Conservation (phyloP, 2,329 filamentous ascomycete genomes). For the Neocucurbitaria cava region DNA sequence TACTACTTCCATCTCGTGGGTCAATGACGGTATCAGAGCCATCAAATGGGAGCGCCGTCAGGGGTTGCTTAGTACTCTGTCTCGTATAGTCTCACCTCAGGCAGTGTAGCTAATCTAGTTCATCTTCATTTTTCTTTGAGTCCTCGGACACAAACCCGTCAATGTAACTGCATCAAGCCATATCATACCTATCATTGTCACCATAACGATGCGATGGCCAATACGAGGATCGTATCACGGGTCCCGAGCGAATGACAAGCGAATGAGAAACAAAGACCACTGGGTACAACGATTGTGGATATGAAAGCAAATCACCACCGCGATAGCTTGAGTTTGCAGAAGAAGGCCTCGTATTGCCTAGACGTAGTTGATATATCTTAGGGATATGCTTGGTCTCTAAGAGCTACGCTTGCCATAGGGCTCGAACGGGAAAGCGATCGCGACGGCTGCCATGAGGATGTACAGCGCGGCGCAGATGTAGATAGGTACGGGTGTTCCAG, state of each 20-base stretch:
- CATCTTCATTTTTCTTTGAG: no score
- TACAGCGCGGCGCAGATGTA: constrained; percentile 73
- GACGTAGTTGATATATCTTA: background rate
- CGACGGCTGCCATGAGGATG: constrained; percentile 65
- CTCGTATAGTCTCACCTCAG: no score
- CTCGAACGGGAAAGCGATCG: constrained; percentile 70
- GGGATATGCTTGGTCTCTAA: constrained; percentile 19
- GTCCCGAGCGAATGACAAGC: no score
- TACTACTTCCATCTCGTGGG: background rate
- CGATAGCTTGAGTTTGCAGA: no score
- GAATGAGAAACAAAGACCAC: background rate
- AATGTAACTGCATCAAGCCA: background rate
- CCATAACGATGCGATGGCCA: background rate
- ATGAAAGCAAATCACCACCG: background rate
- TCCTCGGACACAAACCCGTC: no score
- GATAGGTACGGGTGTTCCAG: constrained; percentile 68
- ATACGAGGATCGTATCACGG: no score
- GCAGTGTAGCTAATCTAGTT: no score
- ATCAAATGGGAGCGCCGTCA: no score
- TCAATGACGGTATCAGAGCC: background rate
- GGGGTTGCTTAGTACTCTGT: no score
- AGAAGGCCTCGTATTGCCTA: background rate
- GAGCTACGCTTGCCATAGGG: constrained; percentile 66
- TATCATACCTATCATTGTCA: background rate
- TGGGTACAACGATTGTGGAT: background rate